Conservation (phyloP, 106 monocot species). For the Cymbidium sinense region DNA sequence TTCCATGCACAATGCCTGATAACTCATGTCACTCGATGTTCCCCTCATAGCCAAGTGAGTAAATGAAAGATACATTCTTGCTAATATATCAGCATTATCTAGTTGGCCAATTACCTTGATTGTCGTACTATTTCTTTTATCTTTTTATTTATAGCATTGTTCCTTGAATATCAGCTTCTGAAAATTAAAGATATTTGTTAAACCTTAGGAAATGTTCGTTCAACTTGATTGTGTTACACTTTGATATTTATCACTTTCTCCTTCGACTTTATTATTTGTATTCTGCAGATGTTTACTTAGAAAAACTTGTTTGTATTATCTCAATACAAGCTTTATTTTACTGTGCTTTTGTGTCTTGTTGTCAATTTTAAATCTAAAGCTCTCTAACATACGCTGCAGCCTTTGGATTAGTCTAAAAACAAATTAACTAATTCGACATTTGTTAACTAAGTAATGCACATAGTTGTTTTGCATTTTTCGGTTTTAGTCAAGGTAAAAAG, state of each 20-base stretch:
- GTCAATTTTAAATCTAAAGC: background rate
- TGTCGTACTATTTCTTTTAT: background rate
- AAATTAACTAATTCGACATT: background rate
- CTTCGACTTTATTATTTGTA: background rate
- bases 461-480: background rate
- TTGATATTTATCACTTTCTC: background rate
- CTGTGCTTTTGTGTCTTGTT: background rate
- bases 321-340: background rate
- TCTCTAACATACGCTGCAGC: background rate
- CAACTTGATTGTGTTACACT: no score
- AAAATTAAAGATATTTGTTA: background rate
- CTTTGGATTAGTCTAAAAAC: background rate
- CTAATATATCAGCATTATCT: background rate
- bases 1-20: conserved; percentile 92
- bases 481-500: background rate
- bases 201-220: background rate
- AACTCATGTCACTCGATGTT: conserved; percentile 65
- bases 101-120: background rate
- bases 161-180: background rate
- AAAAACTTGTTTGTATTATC: background rate
- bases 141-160: background rate
- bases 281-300: background rate
- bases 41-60: conserved; percentile 61
- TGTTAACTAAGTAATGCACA: background rate
- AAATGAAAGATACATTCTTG: background rate